A percentile compares a stretch with the other conserved stretches of the same genome.
Conservation (phyloP, 2,329 filamentous ascomycete species). For the Colletotrichum euphorbiae region DNA sequence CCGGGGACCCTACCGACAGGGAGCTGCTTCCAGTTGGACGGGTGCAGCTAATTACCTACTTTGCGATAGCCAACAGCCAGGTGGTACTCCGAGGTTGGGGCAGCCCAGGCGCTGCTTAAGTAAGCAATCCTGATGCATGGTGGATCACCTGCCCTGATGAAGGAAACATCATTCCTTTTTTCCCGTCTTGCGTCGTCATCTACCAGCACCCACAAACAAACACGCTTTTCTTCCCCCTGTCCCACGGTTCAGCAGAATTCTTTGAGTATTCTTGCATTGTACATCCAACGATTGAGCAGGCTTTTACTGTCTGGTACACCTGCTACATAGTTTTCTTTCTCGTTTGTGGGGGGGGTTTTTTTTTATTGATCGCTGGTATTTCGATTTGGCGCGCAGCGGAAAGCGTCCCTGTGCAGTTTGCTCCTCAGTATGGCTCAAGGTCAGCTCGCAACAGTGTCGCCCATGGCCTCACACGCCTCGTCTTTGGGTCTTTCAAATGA, state of each 20-base stretch:
- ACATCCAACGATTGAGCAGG: constrained; percentile 5
- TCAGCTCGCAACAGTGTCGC: constrained; percentile 34
- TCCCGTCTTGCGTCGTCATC: background rate
- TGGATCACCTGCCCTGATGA: background rate
- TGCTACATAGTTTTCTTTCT: constrained; percentile 19
- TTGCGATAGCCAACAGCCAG: no score
- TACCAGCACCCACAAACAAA: constrained; percentile 9
- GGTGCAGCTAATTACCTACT: no score
- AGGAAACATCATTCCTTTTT: background rate
- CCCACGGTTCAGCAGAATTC: constrained; percentile 10
- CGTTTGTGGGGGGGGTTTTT: constrained; percentile 16
- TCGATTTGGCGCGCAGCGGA: background rate
- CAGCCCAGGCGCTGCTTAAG: no score
- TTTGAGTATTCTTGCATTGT: background rate
- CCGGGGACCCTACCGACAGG: background rate
- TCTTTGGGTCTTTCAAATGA: constrained; percentile 54
- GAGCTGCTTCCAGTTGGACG: constrained; percentile 6
- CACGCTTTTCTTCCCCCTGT: constrained; percentile 15
- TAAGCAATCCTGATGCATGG: no score
- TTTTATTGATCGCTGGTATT: constrained; percentile 21
- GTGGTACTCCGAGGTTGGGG: no score
- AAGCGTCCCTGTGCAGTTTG: constrained; percentile 14
- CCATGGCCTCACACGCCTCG: constrained; percentile 43
- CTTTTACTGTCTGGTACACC: constrained; percentile 7
- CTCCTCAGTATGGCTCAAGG: constrained; percentile 34